Evolutionary conservation across 768 basidiomycete species (phyloP), one percentile per base, ranked within the genome.

Genomic region (Megacollybia marginata): DNA sequence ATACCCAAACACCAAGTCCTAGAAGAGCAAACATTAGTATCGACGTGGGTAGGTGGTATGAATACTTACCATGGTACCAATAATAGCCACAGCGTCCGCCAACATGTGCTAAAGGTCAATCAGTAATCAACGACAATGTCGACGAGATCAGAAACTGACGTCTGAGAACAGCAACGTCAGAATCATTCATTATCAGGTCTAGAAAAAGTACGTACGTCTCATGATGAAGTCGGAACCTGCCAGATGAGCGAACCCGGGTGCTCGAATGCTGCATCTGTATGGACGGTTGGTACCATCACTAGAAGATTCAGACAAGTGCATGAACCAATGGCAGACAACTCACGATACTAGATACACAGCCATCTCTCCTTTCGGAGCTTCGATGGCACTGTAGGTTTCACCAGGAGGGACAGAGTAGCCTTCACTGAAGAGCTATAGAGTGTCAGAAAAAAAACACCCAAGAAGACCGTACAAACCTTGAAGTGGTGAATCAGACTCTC

Each of bases 341-440:
- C 58, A 88, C 82, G 93, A 96, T 54, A 99, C 92, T 47, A 99
- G 83, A 72, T 94, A 99, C 43, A 99, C 95, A 57, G 77, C 95
- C 93, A 97, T 97, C 71, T 98, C 95, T 55, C 94, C 94, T 70
- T 99, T 98, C 42, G 95, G 95, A 8, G 95, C 95, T 69, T 99
- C 96, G 57, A 98, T 97, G 2, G 95, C 95, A 46, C 80, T 83
- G 73, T 99, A 98, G 0, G 95, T 97, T 70, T 97, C 93, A 18
- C 89, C 89, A 15, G 91, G 88, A 15, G 96, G 96, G 23, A 98
- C 95, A 20, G 90, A 89, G 71, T 90, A 98, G 11, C 95, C 95
- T 68, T 98, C 95, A 48, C 88, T 90, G 74, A 92, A 98, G 58
- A 96, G 78, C 90, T 92, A 40, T 49, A 13, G 15, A 42, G 38